Percentiles rank a stretch among this genome's conserved stretches.
phyloP scores from a whole-genome alignment of 768 basidiomycete species.

The Fomitopsis pulvina region DNA sequence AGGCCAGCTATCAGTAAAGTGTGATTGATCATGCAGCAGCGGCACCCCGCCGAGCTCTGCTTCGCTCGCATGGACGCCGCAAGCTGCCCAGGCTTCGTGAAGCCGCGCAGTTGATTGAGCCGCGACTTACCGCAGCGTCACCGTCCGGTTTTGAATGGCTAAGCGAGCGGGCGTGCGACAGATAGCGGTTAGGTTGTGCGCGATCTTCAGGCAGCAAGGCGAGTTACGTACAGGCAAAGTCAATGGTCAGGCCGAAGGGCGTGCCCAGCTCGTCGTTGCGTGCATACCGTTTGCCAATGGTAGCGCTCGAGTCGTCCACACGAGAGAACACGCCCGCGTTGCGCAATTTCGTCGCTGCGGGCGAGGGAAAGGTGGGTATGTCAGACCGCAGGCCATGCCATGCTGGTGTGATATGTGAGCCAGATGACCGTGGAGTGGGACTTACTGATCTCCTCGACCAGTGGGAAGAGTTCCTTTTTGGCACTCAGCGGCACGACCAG shows the following conservation, averaged over 20 bases:
- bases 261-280: conserved; percentile 98
- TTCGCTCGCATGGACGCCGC: no score
- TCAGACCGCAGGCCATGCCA: conserved; percentile 2
- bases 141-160: conserved; percentile 89
- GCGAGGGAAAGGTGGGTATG: conserved; percentile 11
- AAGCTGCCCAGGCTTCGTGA: background rate
- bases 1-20: conserved; percentile 4
- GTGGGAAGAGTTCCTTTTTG: conserved; percentile 75
- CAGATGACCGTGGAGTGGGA: conserved; percentile 22
- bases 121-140: conserved; percentile 78
- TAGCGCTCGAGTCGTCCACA: conserved; percentile 92
- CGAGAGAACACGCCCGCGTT: conserved; percentile 85
- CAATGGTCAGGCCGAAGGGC: conserved; percentile 92
- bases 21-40: background rate
- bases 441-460: conserved; percentile 88
- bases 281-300: conserved; percentile 95
- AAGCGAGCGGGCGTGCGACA: conserved; percentile 5
- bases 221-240: conserved; percentile 73
- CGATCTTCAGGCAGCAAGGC: conserved; percentile 9
- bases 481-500: conserved; percentile 92
- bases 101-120: conserved; percentile 3
- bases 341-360: conserved; percentile 78
- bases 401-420: conserved; percentile 1
- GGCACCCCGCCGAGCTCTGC: background rate
- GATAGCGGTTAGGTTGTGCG: background rate